A percentile compares a stretch with the other conserved stretches of the same genome.
Conservation (phyloP, 768 basidiomycete genomes). For the Boletus eberwhitei region DNA sequence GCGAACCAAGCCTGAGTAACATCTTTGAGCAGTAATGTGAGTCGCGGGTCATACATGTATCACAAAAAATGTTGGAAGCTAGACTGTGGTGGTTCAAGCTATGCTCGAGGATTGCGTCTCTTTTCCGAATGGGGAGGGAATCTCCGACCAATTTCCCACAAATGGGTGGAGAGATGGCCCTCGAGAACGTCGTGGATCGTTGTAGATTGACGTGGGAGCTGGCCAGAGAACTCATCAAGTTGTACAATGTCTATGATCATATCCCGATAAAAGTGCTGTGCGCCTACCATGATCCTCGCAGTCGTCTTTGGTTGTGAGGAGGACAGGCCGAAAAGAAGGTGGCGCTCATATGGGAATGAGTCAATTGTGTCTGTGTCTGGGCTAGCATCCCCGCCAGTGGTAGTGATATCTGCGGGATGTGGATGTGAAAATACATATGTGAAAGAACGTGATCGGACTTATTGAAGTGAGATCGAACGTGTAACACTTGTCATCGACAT, state of each 20-base stretch:
- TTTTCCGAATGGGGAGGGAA: not conserved
- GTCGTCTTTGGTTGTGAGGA: too few species aligned
- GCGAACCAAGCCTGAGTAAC: not conserved
- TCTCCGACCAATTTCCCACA: not conserved
- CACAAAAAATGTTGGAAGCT: slow-evolving; percentile 7
- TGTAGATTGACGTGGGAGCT: not conserved
- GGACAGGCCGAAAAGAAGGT: too few species aligned
- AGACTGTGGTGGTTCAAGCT: not conserved
- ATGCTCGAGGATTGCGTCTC: slow-evolving; percentile 2
- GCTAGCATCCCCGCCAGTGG: too few species aligned
- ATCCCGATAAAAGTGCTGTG: too few species aligned
- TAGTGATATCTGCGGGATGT: too few species aligned
- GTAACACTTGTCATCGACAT: too few species aligned
- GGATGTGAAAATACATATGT: too few species aligned
- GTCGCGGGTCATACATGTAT: slow-evolving; percentile 23
- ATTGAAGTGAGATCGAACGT: too few species aligned
- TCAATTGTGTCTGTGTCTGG: too few species aligned
- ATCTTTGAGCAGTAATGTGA: not conserved
- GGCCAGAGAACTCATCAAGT: not conserved
- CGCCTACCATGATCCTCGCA: too few species aligned
- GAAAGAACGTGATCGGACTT: too few species aligned
- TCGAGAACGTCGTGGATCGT: not conserved
- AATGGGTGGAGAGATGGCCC: not conserved
- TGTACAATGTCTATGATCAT: not conserved
- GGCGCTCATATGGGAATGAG: too few species aligned